Conservation (phyloP, 2,329 filamentous ascomycete genomes). For the Huntiella savannae region DNA sequence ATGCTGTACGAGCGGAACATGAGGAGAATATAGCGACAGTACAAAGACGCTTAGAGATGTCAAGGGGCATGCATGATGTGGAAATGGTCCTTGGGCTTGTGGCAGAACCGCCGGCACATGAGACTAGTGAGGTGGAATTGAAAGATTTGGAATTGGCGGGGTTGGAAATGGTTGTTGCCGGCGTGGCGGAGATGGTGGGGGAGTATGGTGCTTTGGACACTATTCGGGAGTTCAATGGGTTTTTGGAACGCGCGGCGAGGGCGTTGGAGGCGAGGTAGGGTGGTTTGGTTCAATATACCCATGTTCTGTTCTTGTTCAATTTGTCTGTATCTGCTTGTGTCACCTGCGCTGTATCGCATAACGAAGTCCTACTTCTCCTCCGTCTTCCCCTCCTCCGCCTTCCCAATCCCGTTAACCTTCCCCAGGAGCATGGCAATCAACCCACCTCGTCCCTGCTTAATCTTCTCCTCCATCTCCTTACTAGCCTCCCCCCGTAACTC, state of each 20-base stretch:
- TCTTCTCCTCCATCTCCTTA: conserved; percentile 32
- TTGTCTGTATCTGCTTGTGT: too few relatives aligned
- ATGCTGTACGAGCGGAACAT: conserved; percentile 40
- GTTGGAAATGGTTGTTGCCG: conserved; percentile 36
- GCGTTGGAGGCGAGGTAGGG: conserved; percentile 23
- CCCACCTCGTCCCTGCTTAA: conserved; percentile 32
- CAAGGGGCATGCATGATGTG: conserved; percentile 40
- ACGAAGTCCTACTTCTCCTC: neutral
- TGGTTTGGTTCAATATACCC: too few relatives aligned
- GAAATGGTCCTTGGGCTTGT: conserved; percentile 36
- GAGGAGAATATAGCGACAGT: conserved; percentile 26
- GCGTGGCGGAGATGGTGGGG: conserved; percentile 29
- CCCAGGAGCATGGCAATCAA: conserved; percentile 21
- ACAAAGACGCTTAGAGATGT: conserved; percentile 31
- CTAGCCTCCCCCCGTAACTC: conserved; percentile 37
- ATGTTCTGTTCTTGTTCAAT: too few relatives aligned
- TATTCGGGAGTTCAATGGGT: conserved; percentile 42
- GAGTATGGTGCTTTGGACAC: conserved; percentile 35
- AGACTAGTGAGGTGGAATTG: conserved; percentile 18
- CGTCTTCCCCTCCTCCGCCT: neutral
- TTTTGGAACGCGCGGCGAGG: conserved; percentile 39
- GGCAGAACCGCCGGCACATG: conserved; percentile 28
- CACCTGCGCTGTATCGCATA: conserved; percentile 1
- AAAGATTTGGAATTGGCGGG: conserved; percentile 35
- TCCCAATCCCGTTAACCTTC: conserved; percentile 14